Evolutionary conservation across 371 early-diverging fungal species (phyloP).

Genomic region (Mortierella sp.): DNA sequence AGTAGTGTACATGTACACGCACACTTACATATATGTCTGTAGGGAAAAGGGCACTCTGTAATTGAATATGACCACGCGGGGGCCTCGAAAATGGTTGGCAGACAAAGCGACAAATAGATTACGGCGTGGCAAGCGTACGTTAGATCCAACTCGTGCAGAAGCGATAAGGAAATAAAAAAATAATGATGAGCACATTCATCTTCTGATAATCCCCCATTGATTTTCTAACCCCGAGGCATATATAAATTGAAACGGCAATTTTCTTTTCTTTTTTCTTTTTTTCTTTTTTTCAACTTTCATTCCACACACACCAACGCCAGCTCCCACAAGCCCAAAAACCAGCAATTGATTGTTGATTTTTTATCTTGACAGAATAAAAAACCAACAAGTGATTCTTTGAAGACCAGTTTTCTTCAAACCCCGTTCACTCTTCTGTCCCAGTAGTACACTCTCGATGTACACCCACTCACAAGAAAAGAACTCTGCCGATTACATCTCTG

Average conservation of each 20-base stretch:
- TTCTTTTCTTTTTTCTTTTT: neutral
- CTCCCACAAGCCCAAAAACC: neutral
- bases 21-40: too few relatives aligned
- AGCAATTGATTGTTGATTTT: constrained; percentile 12
- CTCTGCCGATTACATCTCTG: constrained; percentile 87
- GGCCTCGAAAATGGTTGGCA: neutral
- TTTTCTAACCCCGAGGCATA: neutral
- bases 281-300: constrained; percentile 1
- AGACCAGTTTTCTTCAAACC: constrained; percentile 8
- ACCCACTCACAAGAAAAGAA: constrained; percentile 85
- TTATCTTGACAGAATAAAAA: constrained; percentile 39
- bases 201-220: neutral
- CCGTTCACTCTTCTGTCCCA: constrained; percentile 17
- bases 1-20: neutral
- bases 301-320: neutral
- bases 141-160: too few relatives aligned
- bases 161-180: too few relatives aligned
- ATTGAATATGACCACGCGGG: neutral
- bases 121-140: neutral
- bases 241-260: constrained; percentile 3
- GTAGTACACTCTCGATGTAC: constrained; percentile 75
- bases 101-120: neutral
- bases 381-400: constrained; percentile 14
- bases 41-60: neutral
- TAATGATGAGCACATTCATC: neutral